Conservation (phyloP, 208 protist genomes). For the Leishmania arabica region DNA sequence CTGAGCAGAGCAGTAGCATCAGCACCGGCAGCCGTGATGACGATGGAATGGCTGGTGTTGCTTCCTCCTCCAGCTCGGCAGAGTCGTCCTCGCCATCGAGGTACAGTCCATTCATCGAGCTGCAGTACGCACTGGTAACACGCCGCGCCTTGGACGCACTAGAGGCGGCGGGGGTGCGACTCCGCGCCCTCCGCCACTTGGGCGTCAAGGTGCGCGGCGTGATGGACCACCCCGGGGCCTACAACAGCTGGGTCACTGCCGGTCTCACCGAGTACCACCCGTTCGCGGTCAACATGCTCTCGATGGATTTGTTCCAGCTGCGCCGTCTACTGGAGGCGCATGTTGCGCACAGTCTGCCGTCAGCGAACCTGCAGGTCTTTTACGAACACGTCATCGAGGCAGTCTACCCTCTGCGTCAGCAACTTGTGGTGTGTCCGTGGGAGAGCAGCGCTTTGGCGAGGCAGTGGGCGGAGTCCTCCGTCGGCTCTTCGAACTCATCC, state of each 20-base stretch:
- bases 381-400: constrained; percentile 79
- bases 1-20: background rate
- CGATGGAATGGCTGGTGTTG: background rate
- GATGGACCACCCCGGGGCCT: constrained; percentile 85
- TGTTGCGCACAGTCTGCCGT: constrained; percentile 38
- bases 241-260: constrained; percentile 82
- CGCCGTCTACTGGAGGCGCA: constrained; percentile 68
- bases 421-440: constrained; percentile 67
- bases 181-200: constrained; percentile 41
- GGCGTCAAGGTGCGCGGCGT: constrained; percentile 76
- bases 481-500: background rate
- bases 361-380: constrained; percentile 75
- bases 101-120: constrained; percentile 50
- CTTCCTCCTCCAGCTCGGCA: background rate
- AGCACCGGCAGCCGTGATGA: background rate
- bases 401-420: constrained; percentile 78
- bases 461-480: background rate
- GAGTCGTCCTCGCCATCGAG: constrained; percentile 5
- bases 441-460: constrained; percentile 38
- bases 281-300: constrained; percentile 86
- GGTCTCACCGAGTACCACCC: constrained; percentile 82
- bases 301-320: constrained; percentile 66
- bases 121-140: constrained; percentile 82
- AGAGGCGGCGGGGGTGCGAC: constrained; percentile 67
- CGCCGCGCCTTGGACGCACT: constrained; percentile 77